A percentile compares a stretch with the other conserved stretches of the same genome.
phyloP scores from a whole-genome alignment of 352 stramenopile genomes.

The Achlya hypogyna region DNA sequence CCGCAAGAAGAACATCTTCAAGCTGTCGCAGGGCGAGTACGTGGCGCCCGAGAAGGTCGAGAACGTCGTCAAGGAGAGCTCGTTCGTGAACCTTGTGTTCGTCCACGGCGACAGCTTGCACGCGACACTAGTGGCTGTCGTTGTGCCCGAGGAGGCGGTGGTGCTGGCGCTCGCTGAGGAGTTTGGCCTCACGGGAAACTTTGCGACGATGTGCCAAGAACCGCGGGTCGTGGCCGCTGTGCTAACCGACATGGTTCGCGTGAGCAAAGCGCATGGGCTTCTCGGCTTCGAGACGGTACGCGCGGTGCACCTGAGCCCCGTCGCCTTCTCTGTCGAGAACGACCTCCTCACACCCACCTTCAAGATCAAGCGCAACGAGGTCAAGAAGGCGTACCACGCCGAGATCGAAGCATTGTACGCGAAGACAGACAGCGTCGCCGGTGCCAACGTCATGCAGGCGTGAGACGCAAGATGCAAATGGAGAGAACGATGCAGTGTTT shows the following conservation, averaged over 20 bases:
- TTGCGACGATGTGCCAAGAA: constrained; percentile 10
- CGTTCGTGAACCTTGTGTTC: constrained; percentile 88
- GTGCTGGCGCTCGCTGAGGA: constrained; percentile 24
- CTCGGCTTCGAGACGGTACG: constrained; percentile 89
- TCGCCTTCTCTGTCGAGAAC: constrained; percentile 86
- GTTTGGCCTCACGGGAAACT: not conserved
- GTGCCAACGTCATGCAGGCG: not conserved
- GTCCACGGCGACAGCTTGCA: constrained; percentile 94
- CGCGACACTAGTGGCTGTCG: constrained; percentile 86
- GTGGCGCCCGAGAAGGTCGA: constrained; percentile 95
- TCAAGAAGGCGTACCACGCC: constrained; percentile 71
- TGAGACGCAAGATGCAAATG: not conserved
- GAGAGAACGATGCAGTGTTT: not conserved
- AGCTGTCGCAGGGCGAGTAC: constrained; percentile 92
- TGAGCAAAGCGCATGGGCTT: constrained; percentile 54
- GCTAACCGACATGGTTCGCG: constrained; percentile 54
- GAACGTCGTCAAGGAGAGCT: constrained; percentile 85
- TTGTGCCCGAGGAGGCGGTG: constrained; percentile 90
- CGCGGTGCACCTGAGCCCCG: constrained; percentile 76
- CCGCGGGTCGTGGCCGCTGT: constrained; percentile 48
- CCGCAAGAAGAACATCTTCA: constrained; percentile 92
- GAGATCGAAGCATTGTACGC: constrained; percentile 77
- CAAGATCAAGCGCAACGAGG: constrained; percentile 90
- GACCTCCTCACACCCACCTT: constrained; percentile 91
- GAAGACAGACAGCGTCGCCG: constrained; percentile 3